Base-by-base conservation (phyloP, 2,329 filamentous ascomycete genomes). In the Colletotrichum scovillei region DNA sequence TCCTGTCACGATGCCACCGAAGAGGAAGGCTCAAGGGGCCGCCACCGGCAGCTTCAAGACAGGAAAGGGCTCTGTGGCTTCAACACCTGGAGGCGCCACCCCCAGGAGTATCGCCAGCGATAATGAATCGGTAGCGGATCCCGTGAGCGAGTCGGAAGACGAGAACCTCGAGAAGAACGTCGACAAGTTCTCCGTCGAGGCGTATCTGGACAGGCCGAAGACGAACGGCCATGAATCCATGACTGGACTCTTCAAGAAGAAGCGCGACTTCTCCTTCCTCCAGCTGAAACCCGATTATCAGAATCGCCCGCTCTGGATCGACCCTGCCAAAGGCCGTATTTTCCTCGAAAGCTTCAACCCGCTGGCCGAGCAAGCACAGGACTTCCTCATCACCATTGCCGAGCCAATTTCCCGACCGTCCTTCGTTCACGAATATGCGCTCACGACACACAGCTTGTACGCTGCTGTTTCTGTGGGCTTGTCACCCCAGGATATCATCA, bases 381-480 rank as follows among this genome's bases (percentile, higher is more conserved):
- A 98, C 81, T 98, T 99, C 81, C 87, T 99, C 72, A 98, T 97
- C 78, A 98, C 97, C 59, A 96, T 99, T 77, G 94, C 96, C 75
- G 96, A 99, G 84, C 97, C 96, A 22, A 88, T 96, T 72, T 98
- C 95, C 46, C 92, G 96, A 73, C 96, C 97, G 71, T 93, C 92
- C 5, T 96, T 95, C 79, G 90, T 98, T 75, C 97, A 98, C 85
- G 96, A 99, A 83, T 98, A 98, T 83, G 90, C 92, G 69, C 89
- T 99, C 78, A 98, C 95, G 2, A 92, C 94, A 28, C 95, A 98
- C 83, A 98, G 95, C 83, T 87, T 99, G 67, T 98, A 98, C 83
- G 96, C 97, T 35, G 97, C 97, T 53, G 94, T 98, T 4, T 98
- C 95, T 7, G 95, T 98, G 72, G 97, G 97, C n/a, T 86, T 98